Evolutionary conservation across 2,329 filamentous ascomycete genomes (phyloP), one percentile per base, ranked within the genome.

Genomic region (Teratosphaeria pseudoeucalypti): DNA sequence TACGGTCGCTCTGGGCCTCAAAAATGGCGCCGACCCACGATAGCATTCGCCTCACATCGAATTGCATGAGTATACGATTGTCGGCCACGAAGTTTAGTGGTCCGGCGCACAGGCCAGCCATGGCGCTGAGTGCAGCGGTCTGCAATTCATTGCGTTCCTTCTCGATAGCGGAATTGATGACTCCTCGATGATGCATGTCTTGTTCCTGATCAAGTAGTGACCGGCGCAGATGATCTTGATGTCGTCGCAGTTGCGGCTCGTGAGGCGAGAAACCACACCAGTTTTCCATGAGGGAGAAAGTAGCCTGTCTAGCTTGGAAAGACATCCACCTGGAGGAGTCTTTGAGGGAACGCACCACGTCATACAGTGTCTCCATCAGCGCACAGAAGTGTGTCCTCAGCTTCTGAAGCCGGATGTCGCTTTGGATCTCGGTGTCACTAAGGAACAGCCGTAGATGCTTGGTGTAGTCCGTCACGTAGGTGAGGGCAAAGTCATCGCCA

Each of bases 221-320:
- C 66, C 92, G 88, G 52, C 90, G 83, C 87, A 96, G 95, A 39
- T 84, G 88, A 62, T 95, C 88, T 73, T 96, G 92, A 62, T 90
- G 82, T 60, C 87, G 85, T 5, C 86, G 84, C 49, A 96, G 89
- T 64, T 95, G 89, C 14, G 78, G 80, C 71, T 95, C 90, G 64
- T 96, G 96, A 0, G 92, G 90, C 7, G 92, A 96, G 72, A 95
- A 96, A 2, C 94, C 94, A 71, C 94, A 99, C 95, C 95, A 99
- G 65, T 97, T 92, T 74, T 99, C 94, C 92, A 99, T 97, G 55
- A 99, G 77, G 0, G 92, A 87, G 70, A 99, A 99, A 0, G 92
- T 89, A 5, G 94, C 96, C 71, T 96, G 96, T 49, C 95, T 82
- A 12, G 92, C 90, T 72, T 99, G 94, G 69, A 99, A 99, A 0